Evolutionary conservation across 2,329 filamentous ascomycete genomes (phyloP).

Genomic region (Alternaria tenuissima): DNA sequence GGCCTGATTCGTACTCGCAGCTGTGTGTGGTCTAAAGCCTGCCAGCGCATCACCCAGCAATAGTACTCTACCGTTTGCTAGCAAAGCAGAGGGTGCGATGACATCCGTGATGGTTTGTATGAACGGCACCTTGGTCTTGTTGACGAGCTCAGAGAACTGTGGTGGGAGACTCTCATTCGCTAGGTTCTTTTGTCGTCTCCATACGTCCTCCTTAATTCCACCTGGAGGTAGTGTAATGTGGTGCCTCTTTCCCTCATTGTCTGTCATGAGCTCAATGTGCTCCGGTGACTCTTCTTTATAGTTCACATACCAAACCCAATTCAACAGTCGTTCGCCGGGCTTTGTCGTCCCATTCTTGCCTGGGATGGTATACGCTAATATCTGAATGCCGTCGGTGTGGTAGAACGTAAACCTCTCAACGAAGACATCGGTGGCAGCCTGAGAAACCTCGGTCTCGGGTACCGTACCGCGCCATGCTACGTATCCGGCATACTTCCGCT

Average conservation of each 20-base stretch:
- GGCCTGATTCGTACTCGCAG: conserved; percentile 56
- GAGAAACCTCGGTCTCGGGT: conserved; percentile 26
- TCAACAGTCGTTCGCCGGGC: conserved; percentile 53
- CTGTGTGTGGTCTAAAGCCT: conserved; percentile 56
- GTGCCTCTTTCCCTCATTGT: conserved; percentile 50
- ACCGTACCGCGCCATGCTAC: conserved; percentile 41
- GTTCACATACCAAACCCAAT: conserved; percentile 59
- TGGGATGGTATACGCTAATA: conserved; percentile 53
- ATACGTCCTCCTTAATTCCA: conserved; percentile 47
- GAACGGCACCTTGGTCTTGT: conserved; percentile 52
- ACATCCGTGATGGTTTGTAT: conserved; percentile 57
- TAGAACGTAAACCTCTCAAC: conserved; percentile 32
- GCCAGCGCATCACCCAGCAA: conserved; percentile 58
- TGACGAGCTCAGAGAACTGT: conserved; percentile 52
- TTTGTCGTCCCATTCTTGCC: conserved; percentile 49
- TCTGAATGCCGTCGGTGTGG: conserved; percentile 24
- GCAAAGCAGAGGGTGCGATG: conserved; percentile 43
- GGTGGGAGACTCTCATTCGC: conserved; percentile 44
- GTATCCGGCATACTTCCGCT: conserved; percentile 37
- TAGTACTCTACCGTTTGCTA: conserved; percentile 52
- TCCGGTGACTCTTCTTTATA: conserved; percentile 47
- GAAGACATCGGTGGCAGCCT: conserved; percentile 22
- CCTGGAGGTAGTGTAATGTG: conserved; percentile 54
- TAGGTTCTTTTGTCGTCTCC: conserved; percentile 44
- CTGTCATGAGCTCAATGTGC: conserved; percentile 54